A percentile compares a stretch with the other conserved stretches of the same genome.
Evolutionary conservation across 2,329 filamentous ascomycete species (phyloP).

Genomic region (Pseudopithomyces maydicus): DNA sequence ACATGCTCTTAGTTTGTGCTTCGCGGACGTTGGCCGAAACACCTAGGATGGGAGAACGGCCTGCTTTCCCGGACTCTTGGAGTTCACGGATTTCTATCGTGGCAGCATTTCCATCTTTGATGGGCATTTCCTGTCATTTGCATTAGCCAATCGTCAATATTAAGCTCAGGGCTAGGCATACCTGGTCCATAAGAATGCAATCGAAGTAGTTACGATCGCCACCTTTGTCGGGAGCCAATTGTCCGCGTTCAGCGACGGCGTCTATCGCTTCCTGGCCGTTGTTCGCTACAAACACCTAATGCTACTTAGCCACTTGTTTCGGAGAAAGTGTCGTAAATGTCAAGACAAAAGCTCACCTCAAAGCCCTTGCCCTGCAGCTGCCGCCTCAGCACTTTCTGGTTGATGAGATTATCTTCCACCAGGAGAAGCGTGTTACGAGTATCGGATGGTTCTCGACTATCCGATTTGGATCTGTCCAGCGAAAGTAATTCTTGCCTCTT

Average conservation of each 20-base stretch:
- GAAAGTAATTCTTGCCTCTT: slow-evolving; percentile 26
- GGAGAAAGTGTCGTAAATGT: no score
- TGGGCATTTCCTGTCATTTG: slow-evolving; percentile 47
- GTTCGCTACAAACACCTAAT: slow-evolving; percentile 41
- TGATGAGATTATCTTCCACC: slow-evolving; percentile 57
- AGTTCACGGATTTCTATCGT: slow-evolving; percentile 46
- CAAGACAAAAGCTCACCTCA: slow-evolving; percentile 33
- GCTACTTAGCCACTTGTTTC: background rate
- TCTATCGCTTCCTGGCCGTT: slow-evolving; percentile 54
- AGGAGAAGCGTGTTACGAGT: slow-evolving; percentile 42
- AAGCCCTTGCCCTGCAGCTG: slow-evolving; percentile 53
- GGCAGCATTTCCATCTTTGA: slow-evolving; percentile 50
- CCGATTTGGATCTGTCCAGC: slow-evolving; percentile 21
- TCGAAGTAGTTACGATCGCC: slow-evolving; percentile 42
- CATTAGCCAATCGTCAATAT: slow-evolving; percentile 35
- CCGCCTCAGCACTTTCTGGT: slow-evolving; percentile 55
- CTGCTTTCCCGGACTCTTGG: slow-evolving; percentile 38
- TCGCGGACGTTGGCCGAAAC: slow-evolving; percentile 47
- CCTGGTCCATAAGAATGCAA: slow-evolving; percentile 45
- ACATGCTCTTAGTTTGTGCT: slow-evolving; percentile 39
- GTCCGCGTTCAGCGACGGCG: slow-evolving; percentile 37
- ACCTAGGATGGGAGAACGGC: slow-evolving; percentile 43
- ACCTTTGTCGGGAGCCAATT: slow-evolving; percentile 12
- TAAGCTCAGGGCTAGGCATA: background rate
- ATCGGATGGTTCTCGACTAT: slow-evolving; percentile 23